Conservation (phyloP, 225 moss, liverwort and hornwort species). For the Straminergon stramineum region DNA sequence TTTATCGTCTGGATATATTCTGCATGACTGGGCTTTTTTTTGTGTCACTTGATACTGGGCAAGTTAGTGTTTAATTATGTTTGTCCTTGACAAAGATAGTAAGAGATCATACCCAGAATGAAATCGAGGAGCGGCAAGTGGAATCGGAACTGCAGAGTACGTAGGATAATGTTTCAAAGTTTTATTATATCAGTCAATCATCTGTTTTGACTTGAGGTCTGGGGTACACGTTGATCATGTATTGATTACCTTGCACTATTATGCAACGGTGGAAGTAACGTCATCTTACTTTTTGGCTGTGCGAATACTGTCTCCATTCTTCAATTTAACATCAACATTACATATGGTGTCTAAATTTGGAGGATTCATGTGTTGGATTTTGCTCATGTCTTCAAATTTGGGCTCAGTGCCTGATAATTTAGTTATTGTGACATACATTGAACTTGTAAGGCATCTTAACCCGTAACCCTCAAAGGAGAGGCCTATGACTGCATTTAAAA, state of each 20-base stretch:
- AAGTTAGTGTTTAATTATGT: background rate
- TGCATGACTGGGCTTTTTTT: no score
- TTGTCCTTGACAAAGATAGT: background rate
- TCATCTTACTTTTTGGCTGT: background rate
- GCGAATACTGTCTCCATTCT: background rate
- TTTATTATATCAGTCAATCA: background rate
- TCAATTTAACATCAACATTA: background rate
- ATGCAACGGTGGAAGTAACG: background rate
- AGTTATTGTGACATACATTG: background rate
- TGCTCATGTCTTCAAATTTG: background rate
- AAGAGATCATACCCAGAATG: background rate
- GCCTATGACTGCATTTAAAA: fast-evolving
- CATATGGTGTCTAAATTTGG: background rate
- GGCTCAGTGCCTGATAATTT: background rate
- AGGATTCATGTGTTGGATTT: background rate
- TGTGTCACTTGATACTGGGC: background rate
- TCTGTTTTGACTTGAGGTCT: background rate
- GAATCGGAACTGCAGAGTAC: background rate
- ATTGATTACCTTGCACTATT: background rate
- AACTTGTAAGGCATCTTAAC: background rate
- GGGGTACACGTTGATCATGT: background rate
- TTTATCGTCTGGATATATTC: background rate
- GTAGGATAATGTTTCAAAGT: background rate
- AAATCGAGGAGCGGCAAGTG: background rate
- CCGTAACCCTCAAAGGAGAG: fast-evolving